Evolutionary conservation across 2,329 filamentous ascomycete species (phyloP).

Genomic region (Nigrospora oryzae): DNA sequence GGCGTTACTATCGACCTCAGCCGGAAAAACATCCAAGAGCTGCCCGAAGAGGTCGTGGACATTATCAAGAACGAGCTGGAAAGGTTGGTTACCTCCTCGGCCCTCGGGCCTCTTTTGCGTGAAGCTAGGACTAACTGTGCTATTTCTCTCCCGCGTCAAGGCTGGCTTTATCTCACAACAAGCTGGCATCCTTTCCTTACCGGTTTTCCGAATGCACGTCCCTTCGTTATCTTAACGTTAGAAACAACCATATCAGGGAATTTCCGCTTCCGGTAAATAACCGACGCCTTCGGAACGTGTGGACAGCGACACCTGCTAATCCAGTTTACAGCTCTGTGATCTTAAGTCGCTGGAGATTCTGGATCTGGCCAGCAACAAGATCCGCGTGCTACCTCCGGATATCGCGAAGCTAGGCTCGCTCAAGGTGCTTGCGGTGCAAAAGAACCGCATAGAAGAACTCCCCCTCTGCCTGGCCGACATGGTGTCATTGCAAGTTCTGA

Average conservation of each 20-base stretch:
- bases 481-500: constrained; percentile 79
- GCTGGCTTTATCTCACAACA: constrained; percentile 75
- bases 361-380: constrained; percentile 82
- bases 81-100: constrained; percentile 38
- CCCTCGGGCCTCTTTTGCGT: neutral
- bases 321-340: constrained; percentile 62
- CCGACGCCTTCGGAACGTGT: neutral
- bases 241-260: constrained; percentile 64
- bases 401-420: constrained; percentile 75
- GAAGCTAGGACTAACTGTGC: too few species aligned
- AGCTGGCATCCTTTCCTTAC: constrained; percentile 58
- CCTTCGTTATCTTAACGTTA: constrained; percentile 71
- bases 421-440: constrained; percentile 81
- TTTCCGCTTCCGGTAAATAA: constrained; percentile 45
- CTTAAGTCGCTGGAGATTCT: constrained; percentile 84
- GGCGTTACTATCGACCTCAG: constrained; percentile 74
- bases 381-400: constrained; percentile 67
- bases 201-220: constrained; percentile 70
- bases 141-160: constrained; percentile 27
- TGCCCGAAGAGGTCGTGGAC: constrained; percentile 67
- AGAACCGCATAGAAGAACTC: constrained; percentile 78
- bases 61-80: constrained; percentile 68
- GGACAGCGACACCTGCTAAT: constrained; percentile 7
- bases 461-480: constrained; percentile 83
- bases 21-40: constrained; percentile 61